Percentiles rank a stretch among this genome's conserved stretches.
These are phyloP conservation scores for Coemansia sp. DNA, from an alignment of 192 early-diverging fungal species.

Conservation along the genomic window DNA sequence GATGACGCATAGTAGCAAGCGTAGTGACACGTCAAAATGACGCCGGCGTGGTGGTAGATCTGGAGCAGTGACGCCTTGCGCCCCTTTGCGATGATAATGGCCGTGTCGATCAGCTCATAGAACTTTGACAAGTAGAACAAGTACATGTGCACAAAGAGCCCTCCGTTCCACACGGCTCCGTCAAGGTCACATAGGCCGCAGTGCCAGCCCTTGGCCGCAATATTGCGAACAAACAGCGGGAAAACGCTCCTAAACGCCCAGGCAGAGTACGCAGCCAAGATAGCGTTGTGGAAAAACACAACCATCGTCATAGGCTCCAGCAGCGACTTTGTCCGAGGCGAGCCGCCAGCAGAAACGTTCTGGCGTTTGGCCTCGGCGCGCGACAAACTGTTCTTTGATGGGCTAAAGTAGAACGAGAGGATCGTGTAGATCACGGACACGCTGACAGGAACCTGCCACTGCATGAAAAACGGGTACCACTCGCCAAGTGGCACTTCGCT, in stretches of 20 bases:
- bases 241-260: constrained; percentile 69
- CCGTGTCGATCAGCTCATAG: constrained; percentile 83
- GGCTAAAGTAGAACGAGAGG: constrained; percentile 38
- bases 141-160: constrained; percentile 73
- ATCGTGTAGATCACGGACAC: constrained; percentile 58
- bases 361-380: constrained; percentile 16
- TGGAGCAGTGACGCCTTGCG: constrained; percentile 70
- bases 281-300: constrained; percentile 75
- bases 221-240: constrained; percentile 56
- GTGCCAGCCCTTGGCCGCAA: constrained; percentile 50
- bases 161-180: constrained; percentile 63
- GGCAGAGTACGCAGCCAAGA: constrained; percentile 68
- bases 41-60: constrained; percentile 85
- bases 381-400: constrained; percentile 10
- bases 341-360: background rate
- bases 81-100: constrained; percentile 78
- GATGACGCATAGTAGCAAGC: constrained; percentile 67
- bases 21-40: constrained; percentile 80
- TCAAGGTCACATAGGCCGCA: constrained; percentile 70
- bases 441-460: constrained; percentile 65
- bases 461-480: constrained; percentile 70
- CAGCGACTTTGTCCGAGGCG: constrained; percentile 4
- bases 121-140: constrained; percentile 84
- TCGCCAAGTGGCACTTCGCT: constrained; percentile 64
- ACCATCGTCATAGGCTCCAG: constrained; percentile 65